A percentile compares a stretch with the other conserved stretches of the same genome.
phyloP scores from a whole-genome alignment of 306 rosid species.

The Trichosanthes truncata region DNA sequence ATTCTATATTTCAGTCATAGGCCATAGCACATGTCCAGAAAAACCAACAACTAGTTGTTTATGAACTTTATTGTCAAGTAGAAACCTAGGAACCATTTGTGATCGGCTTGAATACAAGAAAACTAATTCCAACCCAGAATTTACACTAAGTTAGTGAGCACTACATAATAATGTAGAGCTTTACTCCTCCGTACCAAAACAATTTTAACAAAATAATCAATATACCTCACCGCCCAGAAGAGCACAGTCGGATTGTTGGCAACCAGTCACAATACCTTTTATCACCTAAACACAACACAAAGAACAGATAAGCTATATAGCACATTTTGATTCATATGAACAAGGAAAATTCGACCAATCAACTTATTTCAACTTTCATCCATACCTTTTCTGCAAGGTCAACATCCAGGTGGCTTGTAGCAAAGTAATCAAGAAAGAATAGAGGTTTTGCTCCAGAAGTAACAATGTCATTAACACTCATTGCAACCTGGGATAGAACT shows the following conservation, averaged over 20 bases:
- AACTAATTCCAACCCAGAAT: background rate
- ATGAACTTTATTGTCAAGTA: background rate
- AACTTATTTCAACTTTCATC: background rate
- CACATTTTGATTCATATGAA: background rate
- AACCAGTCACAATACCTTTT: slow-evolving; percentile 85
- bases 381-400: slow-evolving; percentile 85
- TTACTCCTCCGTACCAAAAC: background rate
- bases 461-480: slow-evolving; percentile 92
- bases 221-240: slow-evolving; percentile 98
- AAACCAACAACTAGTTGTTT: background rate
- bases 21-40: background rate
- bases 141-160: background rate
- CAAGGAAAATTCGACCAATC: background rate
- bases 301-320: background rate
- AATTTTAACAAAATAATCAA: background rate
- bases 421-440: slow-evolving; percentile 91
- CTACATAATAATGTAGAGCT: background rate
- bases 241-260: slow-evolving; percentile 74
- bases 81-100: background rate
- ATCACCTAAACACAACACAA: slow-evolving; percentile 41
- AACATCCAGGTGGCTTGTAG: slow-evolving; percentile 80
- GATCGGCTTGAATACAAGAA: background rate
- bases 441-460: slow-evolving; percentile 94
- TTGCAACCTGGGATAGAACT: slow-evolving; percentile 57
- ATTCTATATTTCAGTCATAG: background rate